Evolutionary conservation across 768 basidiomycete genomes (phyloP), one percentile per base, ranked within the genome.

Genomic region (Tylopilus sp.): DNA sequence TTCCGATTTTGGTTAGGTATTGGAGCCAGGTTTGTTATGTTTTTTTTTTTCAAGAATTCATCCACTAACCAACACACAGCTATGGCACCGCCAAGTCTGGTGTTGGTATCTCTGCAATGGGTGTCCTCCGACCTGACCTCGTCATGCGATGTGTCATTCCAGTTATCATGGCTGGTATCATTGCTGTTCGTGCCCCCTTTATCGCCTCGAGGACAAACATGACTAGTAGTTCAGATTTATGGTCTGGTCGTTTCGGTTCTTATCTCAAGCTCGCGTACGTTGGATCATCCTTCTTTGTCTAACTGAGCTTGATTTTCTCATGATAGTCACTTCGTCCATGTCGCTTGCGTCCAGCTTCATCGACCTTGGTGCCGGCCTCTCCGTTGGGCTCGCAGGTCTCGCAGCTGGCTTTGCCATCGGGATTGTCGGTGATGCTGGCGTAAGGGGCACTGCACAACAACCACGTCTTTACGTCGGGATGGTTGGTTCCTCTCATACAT

Each of bases 41-140:
- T n/a, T n/a, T n/a, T n/a, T n/a, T n/a, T n/a, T n/a, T n/a, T n/a
- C n/a, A 46, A 47, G 28, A 20, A 18, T 38, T 38, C 35, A 20
- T 36, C 9, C 25, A 9, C 38, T 30, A 23, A 57, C 50, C 26
- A 22, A 41, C 33, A 9, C 21, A n/a, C 25, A 95, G 93, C 76
- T 98, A 99, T 77, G 97, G 97, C 57, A 98, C 95, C 41, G 94
- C 97, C 68, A 99, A 98, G 76, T 97, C 97, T 62, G 97, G 97
- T 66, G 97, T 93, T 59, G 92, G 93, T 64, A 92, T 97, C 60
- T 88, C 93, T 50, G 95, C 97, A 59, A 98, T 97, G 97, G 92
- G 95, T 50, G 91, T 95, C 61, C 84, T 97, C 52, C 85, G 94
- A 57, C 95, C 95, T 46, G 95, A 95, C 78, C 78, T 87, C 64